Evolutionary conservation across 176 grass and related monocot genomes (phyloP), one percentile per base, ranked within the genome.

Genomic region (Eragrostis curvula): DNA sequence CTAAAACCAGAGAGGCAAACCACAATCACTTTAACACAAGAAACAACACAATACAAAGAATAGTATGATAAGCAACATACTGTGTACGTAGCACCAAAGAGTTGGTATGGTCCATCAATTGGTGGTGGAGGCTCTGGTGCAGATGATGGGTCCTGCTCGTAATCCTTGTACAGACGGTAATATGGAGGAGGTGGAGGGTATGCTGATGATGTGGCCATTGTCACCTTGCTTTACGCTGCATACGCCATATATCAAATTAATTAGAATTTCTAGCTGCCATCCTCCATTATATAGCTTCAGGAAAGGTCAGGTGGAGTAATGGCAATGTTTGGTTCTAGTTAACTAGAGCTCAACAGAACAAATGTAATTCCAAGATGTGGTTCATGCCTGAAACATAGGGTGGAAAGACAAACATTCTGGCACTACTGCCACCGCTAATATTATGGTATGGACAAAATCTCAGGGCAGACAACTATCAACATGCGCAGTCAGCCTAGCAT

Each of bases 121-220:
- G 93, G 87, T 4, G 67, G 87, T 15, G 93, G 96, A 48, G 96
- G 93, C 21, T 90, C 74, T 3, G 90, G 96, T 16, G 83, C 85
- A 52, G 93, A 93, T 11, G 84, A 85, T 5, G 90, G 89, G 63
- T 99, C 89, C 9, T 90, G 79, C 77, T 79, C 39, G 5, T 88
- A 99, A 71, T 99, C 89, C 59, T 88, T 93, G 83, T 96, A 99
- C 5, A 99, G 41, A 45, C 82, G 87, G 87, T 99, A 96, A 81
- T 85, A 99, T 1, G 90, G 96, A 73, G 90, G 96, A 23, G 90
- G 92, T 23, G 93, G 91, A 44, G 91, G 91, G 56, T 80, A 98
- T 7, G 96, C 81, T 44, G 96, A 91, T 12, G 95, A 90, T 20
- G 93, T 87, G 29, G 84, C 88, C 83, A 88, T 89, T 57, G 88